Base-by-base conservation (phyloP, 208 protist species). In the Acanthamoeba royreba region DNA sequence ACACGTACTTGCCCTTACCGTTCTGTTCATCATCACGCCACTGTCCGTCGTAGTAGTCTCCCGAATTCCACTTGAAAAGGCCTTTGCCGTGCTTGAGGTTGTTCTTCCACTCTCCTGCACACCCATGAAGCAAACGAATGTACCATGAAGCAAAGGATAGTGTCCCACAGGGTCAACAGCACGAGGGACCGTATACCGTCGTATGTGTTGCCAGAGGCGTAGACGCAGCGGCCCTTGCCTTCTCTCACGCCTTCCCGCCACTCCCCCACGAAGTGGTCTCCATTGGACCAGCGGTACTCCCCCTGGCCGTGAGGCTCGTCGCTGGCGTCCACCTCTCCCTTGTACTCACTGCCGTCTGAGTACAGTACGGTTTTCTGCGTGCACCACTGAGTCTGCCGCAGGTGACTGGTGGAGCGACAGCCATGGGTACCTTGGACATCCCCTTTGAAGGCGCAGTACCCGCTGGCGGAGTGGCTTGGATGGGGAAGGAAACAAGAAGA, bases 71-170 rank as follows among this genome's bases (percentile, higher is more conserved):
- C 1, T 2, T 61, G 83, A 90, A 90, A 31, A 28, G 1, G n/a
- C 83, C 83, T 55, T 90, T 90, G n/a, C 83, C 83, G n/a, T 90
- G 31, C 42, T 90, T 90, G 40, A 46, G 33, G 49, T 43, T 90
- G n/a, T 90, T 33, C 9, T 66, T 40, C 45, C 83, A 58, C 1
- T 90, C 4, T 45, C 83, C 83, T 58, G 52, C n/a, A n/a, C n/a
- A n/a, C n/a, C n/a, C n/a, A n/a, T n/a, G n/a, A n/a, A n/a, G n/a
- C n/a, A n/a, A n/a, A n/a, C n/a, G n/a, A n/a, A n/a, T n/a, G n/a
- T n/a, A n/a, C n/a, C n/a, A n/a, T n/a, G n/a, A n/a, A n/a, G n/a
- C n/a, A n/a, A n/a, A n/a, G n/a, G n/a, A n/a, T n/a, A n/a, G n/a
- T n/a, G n/a, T n/a, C n/a, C n/a, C n/a, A n/a, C n/a, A n/a, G n/a